Conservation (phyloP, 257 asterid genomes). For the Nicotiana benthamiana region DNA sequence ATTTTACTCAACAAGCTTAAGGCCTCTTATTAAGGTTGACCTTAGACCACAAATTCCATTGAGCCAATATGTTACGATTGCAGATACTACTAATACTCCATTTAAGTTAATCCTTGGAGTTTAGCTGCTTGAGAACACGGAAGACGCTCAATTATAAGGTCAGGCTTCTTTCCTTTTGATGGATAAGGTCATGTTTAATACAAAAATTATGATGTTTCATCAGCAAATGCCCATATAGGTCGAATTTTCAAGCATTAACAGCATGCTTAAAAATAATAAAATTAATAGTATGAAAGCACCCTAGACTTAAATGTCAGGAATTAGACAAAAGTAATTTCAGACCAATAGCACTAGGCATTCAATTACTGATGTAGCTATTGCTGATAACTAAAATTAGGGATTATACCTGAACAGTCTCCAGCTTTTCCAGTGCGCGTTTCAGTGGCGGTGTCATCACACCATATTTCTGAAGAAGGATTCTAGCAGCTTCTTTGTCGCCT, state of each 20-base stretch:
- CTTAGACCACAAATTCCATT: not conserved
- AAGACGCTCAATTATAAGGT: not conserved
- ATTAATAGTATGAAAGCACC: not conserved
- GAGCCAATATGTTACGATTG: not conserved
- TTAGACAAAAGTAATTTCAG: not conserved
- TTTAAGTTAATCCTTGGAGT: not conserved
- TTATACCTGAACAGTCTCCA: constrained; percentile 61
- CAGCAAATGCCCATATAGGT: not conserved
- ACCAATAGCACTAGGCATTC: not conserved
- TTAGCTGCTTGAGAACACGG: not conserved
- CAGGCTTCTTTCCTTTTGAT: not conserved
- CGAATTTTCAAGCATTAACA: not conserved
- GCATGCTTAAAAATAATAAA: not conserved
- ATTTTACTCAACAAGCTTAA: not conserved
- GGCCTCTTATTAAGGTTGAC: not conserved
- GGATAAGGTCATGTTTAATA: not conserved
- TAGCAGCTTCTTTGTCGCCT: constrained; percentile 76
- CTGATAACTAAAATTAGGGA: not conserved
- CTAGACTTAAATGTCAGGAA: not conserved
- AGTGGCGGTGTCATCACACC: constrained; percentile 50
- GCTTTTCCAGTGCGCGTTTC: constrained; percentile 52
- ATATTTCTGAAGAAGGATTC: constrained; percentile 49
- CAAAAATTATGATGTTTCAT: not conserved
- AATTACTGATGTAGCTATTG: not conserved
- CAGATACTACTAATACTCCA: not conserved